phyloP scores from a whole-genome alignment of 1,139 yeast species.

The Eremothecium cymbalariae region DNA sequence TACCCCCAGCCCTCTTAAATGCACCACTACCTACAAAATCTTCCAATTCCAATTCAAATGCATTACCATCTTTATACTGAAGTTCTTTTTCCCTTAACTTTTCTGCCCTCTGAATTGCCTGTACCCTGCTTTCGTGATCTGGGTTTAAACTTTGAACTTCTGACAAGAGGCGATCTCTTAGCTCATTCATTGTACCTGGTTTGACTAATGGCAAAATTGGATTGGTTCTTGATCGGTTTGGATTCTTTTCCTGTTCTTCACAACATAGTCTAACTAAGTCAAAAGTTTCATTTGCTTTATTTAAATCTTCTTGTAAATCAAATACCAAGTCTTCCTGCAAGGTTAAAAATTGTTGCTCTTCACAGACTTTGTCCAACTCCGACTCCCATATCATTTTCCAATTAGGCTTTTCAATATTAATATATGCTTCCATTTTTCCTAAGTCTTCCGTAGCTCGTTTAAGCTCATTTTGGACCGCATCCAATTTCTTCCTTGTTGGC shows the following conservation, averaged over 20 bases:
- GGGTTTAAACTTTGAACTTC: slow-evolving; percentile 78
- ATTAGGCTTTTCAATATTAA: slow-evolving; percentile 62
- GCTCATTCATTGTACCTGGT: slow-evolving; percentile 59
- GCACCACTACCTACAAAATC: slow-evolving; percentile 72
- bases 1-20: slow-evolving; percentile 77
- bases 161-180: slow-evolving; percentile 69
- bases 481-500: slow-evolving; percentile 67
- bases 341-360: slow-evolving; percentile 86
- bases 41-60: slow-evolving; percentile 81
- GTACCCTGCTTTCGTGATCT: slow-evolving; percentile 73
- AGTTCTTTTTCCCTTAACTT: slow-evolving; percentile 66
- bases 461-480: slow-evolving; percentile 58
- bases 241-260: slow-evolving; percentile 58
- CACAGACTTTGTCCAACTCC: slow-evolving; percentile 82
- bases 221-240: slow-evolving; percentile 30
- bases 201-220: slow-evolving; percentile 48
- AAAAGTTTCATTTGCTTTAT: slow-evolving; percentile 73
- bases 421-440: slow-evolving; percentile 49
- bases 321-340: slow-evolving; percentile 79
- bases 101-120: slow-evolving; percentile 85
- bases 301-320: slow-evolving; percentile 74
- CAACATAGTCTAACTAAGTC: slow-evolving; percentile 75
- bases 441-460: slow-evolving; percentile 48
- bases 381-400: slow-evolving; percentile 94
- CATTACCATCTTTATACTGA: slow-evolving; percentile 47